phyloP scores from a whole-genome alignment of 75 land plant genomes.

The Picea glauca region DNA sequence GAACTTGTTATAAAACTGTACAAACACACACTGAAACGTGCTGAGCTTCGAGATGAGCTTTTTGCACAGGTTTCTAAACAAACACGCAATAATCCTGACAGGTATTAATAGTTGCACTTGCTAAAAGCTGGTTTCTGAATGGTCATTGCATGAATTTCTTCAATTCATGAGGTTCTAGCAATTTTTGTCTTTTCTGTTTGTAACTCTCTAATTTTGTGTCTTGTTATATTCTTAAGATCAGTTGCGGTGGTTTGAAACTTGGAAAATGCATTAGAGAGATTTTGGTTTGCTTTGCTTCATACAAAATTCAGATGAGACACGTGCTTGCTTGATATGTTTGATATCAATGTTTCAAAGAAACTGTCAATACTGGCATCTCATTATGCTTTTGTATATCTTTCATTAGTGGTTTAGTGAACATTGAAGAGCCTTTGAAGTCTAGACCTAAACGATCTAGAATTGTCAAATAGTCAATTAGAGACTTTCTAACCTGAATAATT shows the following conservation, averaged over 20 bases:
- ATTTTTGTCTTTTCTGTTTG: neutral
- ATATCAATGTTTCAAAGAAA: too few relatives aligned
- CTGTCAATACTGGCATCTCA: too few relatives aligned
- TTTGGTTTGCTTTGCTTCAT: too few relatives aligned
- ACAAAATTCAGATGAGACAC: too few relatives aligned
- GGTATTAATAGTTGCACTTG: constrained; percentile 28
- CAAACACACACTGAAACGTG: constrained; percentile 91
- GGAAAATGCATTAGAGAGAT: too few relatives aligned
- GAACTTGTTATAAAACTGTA: constrained; percentile 73
- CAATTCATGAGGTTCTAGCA: neutral
- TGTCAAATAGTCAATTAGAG: too few relatives aligned
- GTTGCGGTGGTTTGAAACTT: neutral
- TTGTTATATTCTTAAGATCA: neutral
- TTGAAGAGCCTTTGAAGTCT: too few relatives aligned
- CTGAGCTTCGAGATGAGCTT: constrained; percentile 96
- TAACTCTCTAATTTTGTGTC: neutral
- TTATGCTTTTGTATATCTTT: too few relatives aligned
- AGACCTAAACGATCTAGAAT: too few relatives aligned
- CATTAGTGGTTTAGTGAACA: too few relatives aligned
- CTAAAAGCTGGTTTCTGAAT: neutral
- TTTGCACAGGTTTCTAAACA: constrained; percentile 91
- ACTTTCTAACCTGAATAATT: too few relatives aligned
- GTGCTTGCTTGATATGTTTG: too few relatives aligned
- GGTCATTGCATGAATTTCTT: neutral
- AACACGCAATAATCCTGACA: constrained; percentile 90